Conservation (phyloP, 345 rosid genomes). For the Melastoma malabathricum region DNA sequence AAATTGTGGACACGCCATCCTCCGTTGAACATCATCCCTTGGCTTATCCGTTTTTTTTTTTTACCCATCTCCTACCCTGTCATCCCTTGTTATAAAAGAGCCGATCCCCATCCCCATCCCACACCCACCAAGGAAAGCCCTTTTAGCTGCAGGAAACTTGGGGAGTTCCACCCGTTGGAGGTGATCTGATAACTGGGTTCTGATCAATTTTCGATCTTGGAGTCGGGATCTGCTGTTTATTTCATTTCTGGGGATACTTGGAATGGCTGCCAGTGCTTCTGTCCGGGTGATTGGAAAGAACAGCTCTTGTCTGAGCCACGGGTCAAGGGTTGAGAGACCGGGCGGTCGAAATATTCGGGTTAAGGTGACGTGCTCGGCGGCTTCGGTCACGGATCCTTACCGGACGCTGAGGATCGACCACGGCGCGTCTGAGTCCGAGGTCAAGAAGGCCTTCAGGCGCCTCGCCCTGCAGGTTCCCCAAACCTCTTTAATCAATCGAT, state of each 20-base stretch:
- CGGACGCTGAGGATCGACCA: constrained; percentile 65
- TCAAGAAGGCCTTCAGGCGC: constrained; percentile 75
- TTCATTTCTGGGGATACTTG: background rate
- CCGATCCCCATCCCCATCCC: no score
- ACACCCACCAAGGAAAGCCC: no score
- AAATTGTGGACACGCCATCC: no score
- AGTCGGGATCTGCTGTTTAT: background rate
- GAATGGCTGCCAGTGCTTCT: constrained; percentile 8
- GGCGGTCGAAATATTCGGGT: constrained; percentile 14
- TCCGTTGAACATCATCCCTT: no score
- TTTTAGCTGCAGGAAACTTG: no score
- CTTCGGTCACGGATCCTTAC: constrained; percentile 57
- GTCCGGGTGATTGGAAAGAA: constrained; percentile 9
- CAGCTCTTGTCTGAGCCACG: constrained; percentile 5
- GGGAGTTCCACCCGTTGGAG: no score
- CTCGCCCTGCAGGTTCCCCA: constrained; percentile 67
- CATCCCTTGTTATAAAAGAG: no score
- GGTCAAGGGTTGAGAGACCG: constrained; percentile 14
- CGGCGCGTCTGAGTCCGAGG: constrained; percentile 83
- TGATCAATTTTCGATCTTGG: background rate
- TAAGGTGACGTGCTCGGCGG: constrained; percentile 18
- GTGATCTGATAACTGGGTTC: constrained; percentile 1
- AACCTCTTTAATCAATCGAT: no score
- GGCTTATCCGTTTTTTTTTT: no score
- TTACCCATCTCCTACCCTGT: no score